Evolutionary conservation across 2,329 filamentous ascomycete species (phyloP), one percentile per base, ranked within the genome.

Genomic region (Botryotinia convoluta): DNA sequence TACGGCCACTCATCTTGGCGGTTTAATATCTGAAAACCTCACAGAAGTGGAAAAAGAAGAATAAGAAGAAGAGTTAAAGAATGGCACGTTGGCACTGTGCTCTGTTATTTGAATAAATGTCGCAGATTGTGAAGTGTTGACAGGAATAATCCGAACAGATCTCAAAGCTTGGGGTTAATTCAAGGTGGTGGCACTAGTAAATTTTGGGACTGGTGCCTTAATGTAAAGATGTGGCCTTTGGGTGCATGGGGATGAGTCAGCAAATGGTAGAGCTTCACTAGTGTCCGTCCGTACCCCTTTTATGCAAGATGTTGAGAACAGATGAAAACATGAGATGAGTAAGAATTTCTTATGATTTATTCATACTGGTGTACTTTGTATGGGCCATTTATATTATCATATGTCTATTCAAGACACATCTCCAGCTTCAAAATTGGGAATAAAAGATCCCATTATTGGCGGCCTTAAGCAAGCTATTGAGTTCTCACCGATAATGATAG

Each of bases 1-100:
- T 77, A 83, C 82, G 81, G 80, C 81, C 81, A 82, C 82, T 83
- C 82, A 83, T 83, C 81, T 80, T 83, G 81, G 81, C 81, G 79
- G 77, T 74, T 79, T 79, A 74, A 76, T 74, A 59, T 77, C 74
- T 76, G 73, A 77, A 77, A 80, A 79, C 80, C 78, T 81, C 79
- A 80, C 80, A 80, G 77, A 82, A 77, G 79, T 80, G 77, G 78
- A 80, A 80, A 78, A 79, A 77, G 78, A 77, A 73, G 77, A 79
- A 78, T 6, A 61, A 61, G 62, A 77, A 79, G 76, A 72, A 79
- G 78, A 77, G 72, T 74, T 74, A 69, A 74, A 75, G 74, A 76
- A 77, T 71, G 60, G 75, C 75, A 75, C 75, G 75, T 75, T 76
- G 73, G 73, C 72, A 79, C 79, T 78, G 77, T 68, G 62, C 71